Percentiles rank a stretch among this genome's conserved stretches.
Conservation (phyloP, 768 basidiomycete genomes). For the Lactifluus pinguis region DNA sequence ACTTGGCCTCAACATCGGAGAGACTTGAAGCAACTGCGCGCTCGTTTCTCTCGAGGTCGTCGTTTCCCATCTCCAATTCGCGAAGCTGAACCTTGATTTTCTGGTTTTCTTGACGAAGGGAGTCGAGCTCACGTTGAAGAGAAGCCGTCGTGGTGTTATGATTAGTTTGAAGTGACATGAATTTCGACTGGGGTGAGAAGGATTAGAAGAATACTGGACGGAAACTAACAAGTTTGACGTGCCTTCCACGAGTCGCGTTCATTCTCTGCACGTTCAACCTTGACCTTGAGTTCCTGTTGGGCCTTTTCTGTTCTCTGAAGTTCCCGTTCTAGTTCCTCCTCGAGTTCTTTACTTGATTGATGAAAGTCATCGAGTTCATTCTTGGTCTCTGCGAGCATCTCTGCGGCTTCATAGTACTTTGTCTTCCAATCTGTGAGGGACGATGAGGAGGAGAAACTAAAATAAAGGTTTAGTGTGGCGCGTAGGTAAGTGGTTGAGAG, state of each 20-base stretch:
- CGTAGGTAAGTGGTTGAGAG: conserved; percentile 4
- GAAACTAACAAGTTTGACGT: conserved; percentile 20
- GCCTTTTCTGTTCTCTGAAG: conserved; percentile 80
- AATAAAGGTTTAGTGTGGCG: conserved; percentile 10
- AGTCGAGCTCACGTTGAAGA: conserved; percentile 86
- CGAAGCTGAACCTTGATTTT: conserved; percentile 63
- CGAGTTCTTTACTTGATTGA: conserved; percentile 80
- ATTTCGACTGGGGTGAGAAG: conserved; percentile 50
- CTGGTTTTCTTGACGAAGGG: conserved; percentile 66
- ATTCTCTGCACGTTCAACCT: conserved; percentile 55
- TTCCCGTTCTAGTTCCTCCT: conserved; percentile 89
- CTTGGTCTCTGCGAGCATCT: conserved; percentile 78
- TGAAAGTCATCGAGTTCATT: conserved; percentile 84
- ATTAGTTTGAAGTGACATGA: conserved; percentile 78
- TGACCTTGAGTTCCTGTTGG: conserved; percentile 70
- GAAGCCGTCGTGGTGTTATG: conserved; percentile 88
- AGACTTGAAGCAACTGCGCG: conserved; percentile 77
- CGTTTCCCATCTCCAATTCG: conserved; percentile 95
- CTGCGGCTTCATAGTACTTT: conserved; percentile 74
- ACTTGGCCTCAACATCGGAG: conserved; percentile 79
- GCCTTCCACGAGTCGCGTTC: conserved; percentile 96
- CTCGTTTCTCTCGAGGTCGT: conserved; percentile 93
- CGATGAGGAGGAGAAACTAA: conserved; percentile 45
- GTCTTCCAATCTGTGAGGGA: conserved; percentile 55
- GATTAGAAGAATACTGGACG: conserved; percentile 8